Evolutionary conservation across 169 alveolate genomes (phyloP), one percentile per base, ranked within the genome.

Genomic region (Cryptosporidium muris): DNA sequence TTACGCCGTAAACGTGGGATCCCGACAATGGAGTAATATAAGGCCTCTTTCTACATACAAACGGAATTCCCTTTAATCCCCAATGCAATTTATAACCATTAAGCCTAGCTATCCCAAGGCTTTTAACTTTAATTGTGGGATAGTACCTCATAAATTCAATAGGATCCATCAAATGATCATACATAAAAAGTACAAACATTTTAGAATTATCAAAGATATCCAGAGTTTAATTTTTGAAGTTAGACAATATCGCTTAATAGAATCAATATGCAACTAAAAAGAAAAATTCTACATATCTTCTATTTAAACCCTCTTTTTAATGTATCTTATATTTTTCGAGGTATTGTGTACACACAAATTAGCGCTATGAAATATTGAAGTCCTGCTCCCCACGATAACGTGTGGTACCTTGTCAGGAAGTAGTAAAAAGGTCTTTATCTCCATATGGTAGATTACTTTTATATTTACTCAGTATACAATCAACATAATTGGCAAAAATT

Each of bases 151-250:
- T 74, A 16, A 74, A 74, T 58, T 74, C 85, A 25, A 2, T 43
- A 40, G 62, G 62, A 54, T 74, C 85, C 85, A 74, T 74, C 9
- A 74, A 74, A 43, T 74, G 74, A 43, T 74, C 85, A 74, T 74
- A 74, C 54, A 74, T 37, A 37, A 74, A 74, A 45, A 74, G 60
- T 43, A 42, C 43, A 8, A 51, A 42, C 85, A 74, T 58, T 0
- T 4, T 38, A 25, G n/a, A n/a, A 52, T 64, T 2, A n/a, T 25
- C 25, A 25, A 25, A 25, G 25, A 25, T 25, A 25, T 25, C 25
- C 25, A 25, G 25, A 25, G 25, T 25, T 25, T 25, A 25, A 25
- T 25, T 25, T 25, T 25, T 25, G 25, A 25, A 25, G 25, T 25
- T 25, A 25, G 25, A 25, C 25, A 25, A 25, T 25, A 25, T 25